phyloP scores from a whole-genome alignment of 345 rosid genomes.

The Citrus australasica region DNA sequence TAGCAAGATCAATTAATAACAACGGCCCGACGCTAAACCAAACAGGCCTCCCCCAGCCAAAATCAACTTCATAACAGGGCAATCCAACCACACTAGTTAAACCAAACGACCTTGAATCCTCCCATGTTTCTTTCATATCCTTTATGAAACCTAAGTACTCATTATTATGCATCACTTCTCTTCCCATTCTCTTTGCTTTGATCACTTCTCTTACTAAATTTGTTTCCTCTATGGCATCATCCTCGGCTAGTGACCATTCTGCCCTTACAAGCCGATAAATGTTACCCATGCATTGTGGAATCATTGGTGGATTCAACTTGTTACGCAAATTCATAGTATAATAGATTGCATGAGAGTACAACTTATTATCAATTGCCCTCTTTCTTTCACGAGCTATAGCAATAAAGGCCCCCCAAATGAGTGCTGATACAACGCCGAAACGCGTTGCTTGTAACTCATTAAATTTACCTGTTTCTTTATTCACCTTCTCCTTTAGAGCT shows the following conservation, averaged over 20 bases:
- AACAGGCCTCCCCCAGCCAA: conserved; percentile 32
- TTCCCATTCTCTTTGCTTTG: neutral
- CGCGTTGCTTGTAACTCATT: neutral
- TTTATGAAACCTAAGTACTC: neutral
- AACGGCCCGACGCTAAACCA: conserved; percentile 12
- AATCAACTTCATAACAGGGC: conserved; percentile 25
- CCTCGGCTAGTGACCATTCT: neutral
- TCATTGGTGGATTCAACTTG: conserved; percentile 7
- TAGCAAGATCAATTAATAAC: neutral
- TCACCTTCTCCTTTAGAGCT: conserved; percentile 7
- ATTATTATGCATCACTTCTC: neutral
- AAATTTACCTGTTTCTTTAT: neutral
- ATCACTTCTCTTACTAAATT: neutral
- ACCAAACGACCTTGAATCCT: neutral
- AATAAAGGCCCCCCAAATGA: conserved; percentile 23
- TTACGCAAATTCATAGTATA: conserved; percentile 10
- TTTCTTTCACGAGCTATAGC: neutral
- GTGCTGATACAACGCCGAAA: conserved; percentile 10
- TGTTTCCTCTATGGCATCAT: neutral
- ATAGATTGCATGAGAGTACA: neutral
- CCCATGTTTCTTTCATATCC: neutral
- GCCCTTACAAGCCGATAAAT: conserved; percentile 3
- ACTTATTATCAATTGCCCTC: neutral
- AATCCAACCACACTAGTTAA: conserved; percentile 24
- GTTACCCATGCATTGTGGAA: conserved; percentile 20